Evolutionary conservation across 495 filamentous ascomycete species (phyloP), one percentile per base, ranked within the genome.

Genomic region (Symbiotaphrina buchneri): DNA sequence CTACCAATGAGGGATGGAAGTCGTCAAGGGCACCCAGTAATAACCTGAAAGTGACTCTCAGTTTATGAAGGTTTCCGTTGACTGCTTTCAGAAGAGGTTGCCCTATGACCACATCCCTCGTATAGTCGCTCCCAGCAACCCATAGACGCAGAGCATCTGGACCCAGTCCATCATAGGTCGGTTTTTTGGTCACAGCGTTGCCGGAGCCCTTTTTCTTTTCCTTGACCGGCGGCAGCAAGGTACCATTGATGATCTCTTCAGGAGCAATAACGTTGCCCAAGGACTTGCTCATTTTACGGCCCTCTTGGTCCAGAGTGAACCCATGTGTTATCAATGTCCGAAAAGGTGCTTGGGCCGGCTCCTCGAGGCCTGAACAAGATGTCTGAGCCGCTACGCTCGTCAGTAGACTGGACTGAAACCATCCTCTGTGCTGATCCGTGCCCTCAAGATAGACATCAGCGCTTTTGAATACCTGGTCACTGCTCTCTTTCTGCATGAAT

Each of bases 401-500:
- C 23, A 99, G 65, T n/a, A 99, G 65, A 30, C 80, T 84, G n/a
- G 84, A 93, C 51, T 99, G 87, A 49, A 99, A 99, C 87, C 87
- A 99, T 5, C 87, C 87, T 24, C 87, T 76, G 46, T 94, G 85
- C 43, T 99, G 87, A 47, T 99, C 87, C 2, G 68, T 74, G 17
- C 87, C 87, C 55, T 99, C 87, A 4, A 95, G 60, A 44, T 92
- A 95, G 19, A 94, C 61, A 47, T 95, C 84, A 1, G 81, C 79
- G 15, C 68, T 62, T 14, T 60, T 55, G 18, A 53, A 49, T 36
- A 45, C 51, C 32, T 68, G 59, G 14, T 39, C 42, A 10, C 45
- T 37, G 2, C 18, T 22, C 27, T 44, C 45, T 10, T 39, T 26
- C 27, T 53, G 41, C 17, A 72, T 56, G 30, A 60, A 55, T 0